phyloP scores from a whole-genome alignment of 2,329 filamentous ascomycete genomes.

The Ophiostoma populinum region DNA sequence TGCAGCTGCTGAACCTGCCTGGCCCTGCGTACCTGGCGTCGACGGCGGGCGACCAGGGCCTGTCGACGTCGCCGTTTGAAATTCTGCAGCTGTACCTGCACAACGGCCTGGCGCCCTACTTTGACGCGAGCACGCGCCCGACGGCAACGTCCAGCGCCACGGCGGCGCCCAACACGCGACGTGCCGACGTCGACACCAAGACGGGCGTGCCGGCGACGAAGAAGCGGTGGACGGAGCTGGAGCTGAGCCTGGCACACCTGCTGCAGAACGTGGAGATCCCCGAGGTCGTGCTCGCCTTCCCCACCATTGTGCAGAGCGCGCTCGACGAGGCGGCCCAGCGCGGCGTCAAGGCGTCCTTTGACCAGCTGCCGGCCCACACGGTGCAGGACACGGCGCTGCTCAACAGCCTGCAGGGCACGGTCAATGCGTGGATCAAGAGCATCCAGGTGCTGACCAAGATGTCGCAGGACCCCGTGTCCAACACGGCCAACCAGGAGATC shows the following conservation, averaged over 20 bases:
- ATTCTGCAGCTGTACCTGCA: slow-evolving; percentile 84
- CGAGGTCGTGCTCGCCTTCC: slow-evolving; percentile 71
- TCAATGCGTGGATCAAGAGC: slow-evolving; percentile 97
- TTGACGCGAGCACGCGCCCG: slow-evolving; percentile 70
- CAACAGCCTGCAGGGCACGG: slow-evolving; percentile 81
- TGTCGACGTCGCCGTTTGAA: slow-evolving; percentile 70
- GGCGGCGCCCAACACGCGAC: slow-evolving; percentile 23
- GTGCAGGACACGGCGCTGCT: slow-evolving; percentile 81
- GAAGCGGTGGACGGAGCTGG: slow-evolving; percentile 89
- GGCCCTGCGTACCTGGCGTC: slow-evolving; percentile 57
- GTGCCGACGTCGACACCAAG: slow-evolving; percentile 76
- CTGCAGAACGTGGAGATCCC: slow-evolving; percentile 98
- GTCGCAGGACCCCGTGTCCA: slow-evolving; percentile 60
- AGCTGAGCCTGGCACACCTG: slow-evolving; percentile 74
- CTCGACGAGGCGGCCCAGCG: slow-evolving; percentile 59
- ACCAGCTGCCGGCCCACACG: slow-evolving; percentile 58
- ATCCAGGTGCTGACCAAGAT: slow-evolving; percentile 95
- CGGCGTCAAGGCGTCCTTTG: slow-evolving; percentile 53
- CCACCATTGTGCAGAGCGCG: slow-evolving; percentile 73
- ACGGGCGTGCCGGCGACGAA: slow-evolving; percentile 94
- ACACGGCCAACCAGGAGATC: slow-evolving; percentile 86
- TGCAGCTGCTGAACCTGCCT: slow-evolving; percentile 85
- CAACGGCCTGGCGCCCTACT: slow-evolving; percentile 83
- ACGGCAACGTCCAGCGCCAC: slow-evolving; percentile 7
- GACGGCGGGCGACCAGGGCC: slow-evolving; percentile 50